Base-by-base conservation (phyloP, 768 basidiomycete species). In the Gautieria morchelliformis region DNA sequence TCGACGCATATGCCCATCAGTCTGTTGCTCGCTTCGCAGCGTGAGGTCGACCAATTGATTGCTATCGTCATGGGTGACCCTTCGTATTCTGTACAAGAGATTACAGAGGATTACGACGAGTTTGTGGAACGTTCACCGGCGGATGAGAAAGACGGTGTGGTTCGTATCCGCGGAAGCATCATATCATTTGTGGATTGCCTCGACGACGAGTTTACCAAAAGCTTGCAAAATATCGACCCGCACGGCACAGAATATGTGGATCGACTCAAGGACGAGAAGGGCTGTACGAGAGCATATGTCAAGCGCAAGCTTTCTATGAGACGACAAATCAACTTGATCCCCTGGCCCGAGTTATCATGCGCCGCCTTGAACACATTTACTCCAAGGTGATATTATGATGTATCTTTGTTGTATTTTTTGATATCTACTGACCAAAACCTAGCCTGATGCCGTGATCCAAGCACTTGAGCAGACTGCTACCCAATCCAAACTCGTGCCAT, bases 161-260 rank as follows among this genome's bases (percentile, higher is more conserved):
- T 98, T 58, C 80, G 83, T 58, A 87, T 99, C 59, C 87, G 95
- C 52, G 96, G 96, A 44, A 95, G 89, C 67, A 83, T 99, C 69
- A 95, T 98, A 71, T 91, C 90, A 67, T 91, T 96, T 63, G 82
- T 99, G 48, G 96, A 99, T 69, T 85, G 94, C 53, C 73, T 99
- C 48, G 96, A 98, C 68, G 96, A 98, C 64, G 96, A 99, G 72
- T 99, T 99, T 69, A 97, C 93, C 45, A 89, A 89, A 67, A 93
- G 91, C 65, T 72, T 99, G 35, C 96, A 98, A 80, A 93, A 97
- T 66, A 93, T 96, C 61, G 96, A 99, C 65, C 95, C 96, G 8
- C 96, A 99, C 68, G 93, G 96, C 2, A 92, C 89, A n/a, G 96
- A 99, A 70, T 99, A 99, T 67, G 88, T 99, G 45, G 96, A 97